Percentiles rank a stretch among this genome's conserved stretches.
Conservation (phyloP, 2,329 filamentous ascomycete species). For the Metarhizium humberi region DNA sequence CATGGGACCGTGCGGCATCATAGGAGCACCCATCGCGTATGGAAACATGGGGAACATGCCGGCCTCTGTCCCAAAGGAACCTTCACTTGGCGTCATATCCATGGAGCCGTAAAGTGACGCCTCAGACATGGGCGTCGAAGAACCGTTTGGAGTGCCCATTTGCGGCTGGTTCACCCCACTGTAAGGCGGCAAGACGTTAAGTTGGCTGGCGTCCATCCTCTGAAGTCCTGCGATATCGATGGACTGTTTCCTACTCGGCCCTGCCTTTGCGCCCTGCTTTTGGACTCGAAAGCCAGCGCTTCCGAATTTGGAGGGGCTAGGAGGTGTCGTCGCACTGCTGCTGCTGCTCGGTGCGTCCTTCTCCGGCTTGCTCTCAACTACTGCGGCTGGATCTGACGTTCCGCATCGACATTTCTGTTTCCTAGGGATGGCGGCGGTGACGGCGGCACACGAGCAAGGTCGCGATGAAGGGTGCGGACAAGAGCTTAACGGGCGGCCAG, state of each 20-base stretch:
- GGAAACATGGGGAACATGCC: constrained; percentile 24
- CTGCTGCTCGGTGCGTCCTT: constrained; percentile 14
- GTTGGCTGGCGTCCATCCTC: constrained; percentile 42
- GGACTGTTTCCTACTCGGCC: constrained; percentile 34
- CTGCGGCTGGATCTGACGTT: constrained; percentile 16
- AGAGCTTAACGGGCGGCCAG: constrained; percentile 58
- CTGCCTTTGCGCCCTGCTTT: constrained; percentile 29
- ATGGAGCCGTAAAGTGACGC: constrained; percentile 18
- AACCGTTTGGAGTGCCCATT: constrained; percentile 12
- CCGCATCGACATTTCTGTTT: constrained; percentile 48
- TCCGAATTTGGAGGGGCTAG: constrained; percentile 21
- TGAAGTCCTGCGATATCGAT: constrained; percentile 39
- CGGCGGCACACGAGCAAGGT: constrained; percentile 50
- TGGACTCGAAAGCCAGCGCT: constrained; percentile 33
- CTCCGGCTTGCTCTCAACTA: constrained; percentile 13
- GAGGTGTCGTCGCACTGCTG: constrained; percentile 15
- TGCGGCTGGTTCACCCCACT: constrained; percentile 16
- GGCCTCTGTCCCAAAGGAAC: constrained; percentile 13
- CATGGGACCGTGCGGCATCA: constrained; percentile 10
- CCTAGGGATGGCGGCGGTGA: constrained; percentile 56
- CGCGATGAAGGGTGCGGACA: constrained; percentile 58
- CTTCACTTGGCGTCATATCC: constrained; percentile 17
- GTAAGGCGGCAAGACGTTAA: constrained; percentile 36
- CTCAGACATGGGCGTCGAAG: constrained; percentile 11
- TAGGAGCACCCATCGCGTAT: constrained; percentile 17